phyloP scores from a whole-genome alignment of 78 protist genomes.

The Dictyostelium intermedium region DNA sequence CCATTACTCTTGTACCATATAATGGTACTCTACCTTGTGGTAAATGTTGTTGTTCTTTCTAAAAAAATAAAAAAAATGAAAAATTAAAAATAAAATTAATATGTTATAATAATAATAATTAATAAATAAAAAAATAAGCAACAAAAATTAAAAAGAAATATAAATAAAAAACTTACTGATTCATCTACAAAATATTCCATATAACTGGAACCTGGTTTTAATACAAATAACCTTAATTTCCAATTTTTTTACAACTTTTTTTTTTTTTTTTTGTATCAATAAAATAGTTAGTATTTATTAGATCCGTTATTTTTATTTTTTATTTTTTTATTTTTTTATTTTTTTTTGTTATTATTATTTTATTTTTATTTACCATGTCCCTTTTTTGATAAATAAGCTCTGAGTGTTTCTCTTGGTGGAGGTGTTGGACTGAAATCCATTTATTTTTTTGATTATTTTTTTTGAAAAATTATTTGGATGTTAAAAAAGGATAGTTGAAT shows the following conservation, averaged over 20 bases:
- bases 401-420: not conserved
- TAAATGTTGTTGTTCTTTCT: constrained; percentile 37
- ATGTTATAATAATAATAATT: no score
- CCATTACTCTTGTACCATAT: constrained; percentile 36
- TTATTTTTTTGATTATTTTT: not conserved
- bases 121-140: not conserved
- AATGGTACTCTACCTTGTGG: constrained; percentile 73
- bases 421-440: not conserved
- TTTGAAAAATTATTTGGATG: no score
- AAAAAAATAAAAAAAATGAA: not conserved
- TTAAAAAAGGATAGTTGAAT: no score
- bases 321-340: not conserved
- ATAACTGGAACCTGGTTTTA: constrained; percentile 48
- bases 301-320: no score
- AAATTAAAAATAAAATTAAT: not conserved
- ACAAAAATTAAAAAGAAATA: not conserved
- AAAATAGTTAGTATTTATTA: no score
- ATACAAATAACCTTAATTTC: constrained; percentile 71
- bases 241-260: constrained; percentile 63
- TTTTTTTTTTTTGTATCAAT: no score
- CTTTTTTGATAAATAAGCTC: constrained; percentile 73
- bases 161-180: constrained; percentile 16
- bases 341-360: no score
- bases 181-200: constrained; percentile 75
- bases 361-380: constrained; percentile 72